Base-by-base conservation (phyloP, 192 early-diverging fungal genomes). In the Oehlia diaphana region DNA sequence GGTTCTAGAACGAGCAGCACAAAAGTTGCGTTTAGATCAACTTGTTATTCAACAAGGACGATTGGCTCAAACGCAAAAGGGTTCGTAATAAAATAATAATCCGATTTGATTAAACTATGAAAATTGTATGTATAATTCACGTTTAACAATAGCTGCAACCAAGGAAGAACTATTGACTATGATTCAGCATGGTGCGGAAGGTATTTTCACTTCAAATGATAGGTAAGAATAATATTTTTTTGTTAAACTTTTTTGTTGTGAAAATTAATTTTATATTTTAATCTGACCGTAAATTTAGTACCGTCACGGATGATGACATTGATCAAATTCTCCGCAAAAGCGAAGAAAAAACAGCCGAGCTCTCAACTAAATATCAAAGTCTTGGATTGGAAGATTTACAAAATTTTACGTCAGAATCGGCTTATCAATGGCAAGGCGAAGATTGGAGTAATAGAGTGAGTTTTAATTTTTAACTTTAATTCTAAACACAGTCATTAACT, bases 11-110 rank as follows among this genome's bases (percentile, higher is more conserved):
- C 87, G 94, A 69, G 98, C 98, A n/a, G 95, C 96, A 28, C 96
- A 98, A 84, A 98, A 99, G 84, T 87, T 98, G 66, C 89, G 96
- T 19, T 87, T 99, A 23, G 98, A 99, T 82, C 96, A 98, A 85
- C 88, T 99, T 67, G 98, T 98, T n/a, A 98, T 98, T 83, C 98
- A 99, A 85, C 98, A 98, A 82, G 97, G 97, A 12, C 91, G 94
- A 23, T 84, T 93, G 50, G 82, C 89, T 9, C 93, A 94, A 85
- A 82, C 87, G 31, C 85, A 89, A 66, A 95, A 95, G 87, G 88
- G 88, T 72, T 83, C 77, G 12, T 49, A 80, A n/a, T 63, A 62
- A 21, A n/a, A 21, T 69, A 21, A 35, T 63, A 28, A 2, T 35
- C 6, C 13, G 19, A 42, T n/a, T 71, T 58, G 14, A 31, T 31